A percentile compares a stretch with the other conserved stretches of the same genome.
These are phyloP conservation scores for Rhodosporidiobolus sp. DNA, from an alignment of 768 basidiomycete genomes.

Conservation along the genomic window DNA sequence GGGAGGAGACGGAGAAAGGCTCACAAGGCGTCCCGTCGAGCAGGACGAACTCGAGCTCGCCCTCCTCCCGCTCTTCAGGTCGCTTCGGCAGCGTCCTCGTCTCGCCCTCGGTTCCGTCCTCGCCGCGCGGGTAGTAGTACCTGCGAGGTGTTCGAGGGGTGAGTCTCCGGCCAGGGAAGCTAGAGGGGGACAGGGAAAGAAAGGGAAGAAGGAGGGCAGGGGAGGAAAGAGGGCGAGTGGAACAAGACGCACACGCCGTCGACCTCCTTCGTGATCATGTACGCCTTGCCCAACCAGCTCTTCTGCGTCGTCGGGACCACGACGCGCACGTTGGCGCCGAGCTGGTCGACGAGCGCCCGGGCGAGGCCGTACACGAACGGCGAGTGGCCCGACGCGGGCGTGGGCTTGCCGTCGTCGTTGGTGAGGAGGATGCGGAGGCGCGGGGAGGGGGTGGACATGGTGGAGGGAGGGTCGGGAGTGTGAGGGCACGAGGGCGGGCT, in stretches of 20 bases:
- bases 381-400: conserved; percentile 41
- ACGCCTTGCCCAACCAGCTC: conserved; percentile 50
- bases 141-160: too few species aligned
- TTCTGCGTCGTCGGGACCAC: conserved; percentile 51
- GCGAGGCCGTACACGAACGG: conserved; percentile 52
- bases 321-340: conserved; percentile 50
- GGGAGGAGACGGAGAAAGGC: neutral
- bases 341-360: conserved; percentile 42
- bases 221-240: neutral
- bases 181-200: neutral
- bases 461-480: too few species aligned
- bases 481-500: too few species aligned
- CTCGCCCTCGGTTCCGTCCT: conserved; percentile 48
- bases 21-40: conserved; percentile 46
- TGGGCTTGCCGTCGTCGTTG: conserved; percentile 52
- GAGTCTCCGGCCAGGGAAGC: too few species aligned
- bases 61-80: conserved; percentile 45
- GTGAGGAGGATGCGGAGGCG: conserved; percentile 29
- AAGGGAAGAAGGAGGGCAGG: neutral
- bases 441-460: neutral
- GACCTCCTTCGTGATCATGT: conserved; percentile 42
- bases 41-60: conserved; percentile 51
- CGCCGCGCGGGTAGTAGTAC: conserved; percentile 50
- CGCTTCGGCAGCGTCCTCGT: conserved; percentile 42
- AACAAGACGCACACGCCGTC: neutral